Percentiles rank a stretch among this genome's conserved stretches.
These are phyloP conservation scores for Cyberlindnera maclurae DNA, from an alignment of 805 yeast species.

Conservation along the genomic window DNA sequence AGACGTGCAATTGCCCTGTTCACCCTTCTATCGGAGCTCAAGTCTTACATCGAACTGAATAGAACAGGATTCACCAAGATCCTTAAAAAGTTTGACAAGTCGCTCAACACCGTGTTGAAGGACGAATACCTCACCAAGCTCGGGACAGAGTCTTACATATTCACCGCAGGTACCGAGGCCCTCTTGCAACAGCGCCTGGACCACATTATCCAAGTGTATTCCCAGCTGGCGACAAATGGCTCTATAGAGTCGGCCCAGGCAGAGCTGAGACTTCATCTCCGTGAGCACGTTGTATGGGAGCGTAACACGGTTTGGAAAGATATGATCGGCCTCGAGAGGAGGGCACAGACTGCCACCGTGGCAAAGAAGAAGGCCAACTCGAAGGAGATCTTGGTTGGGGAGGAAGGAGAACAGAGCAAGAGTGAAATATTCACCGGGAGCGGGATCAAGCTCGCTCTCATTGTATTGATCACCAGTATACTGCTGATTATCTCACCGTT, in stretches of 20 bases:
- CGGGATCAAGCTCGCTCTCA: constrained; percentile 38
- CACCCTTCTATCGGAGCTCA: constrained; percentile 73
- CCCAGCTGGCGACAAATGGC: constrained; percentile 40
- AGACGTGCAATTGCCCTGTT: constrained; percentile 59
- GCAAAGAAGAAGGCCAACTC: constrained; percentile 22
- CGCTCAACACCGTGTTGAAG: constrained; percentile 54
- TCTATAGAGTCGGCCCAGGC: constrained; percentile 36
- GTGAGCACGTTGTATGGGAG: constrained; percentile 97
- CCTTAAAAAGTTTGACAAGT: constrained; percentile 86
- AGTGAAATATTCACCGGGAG: constrained; percentile 26
- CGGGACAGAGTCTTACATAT: constrained; percentile 46
- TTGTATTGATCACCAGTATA: constrained; percentile 39
- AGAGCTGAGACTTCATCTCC: constrained; percentile 47
- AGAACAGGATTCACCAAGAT: constrained; percentile 86
- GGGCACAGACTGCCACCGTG: constrained; percentile 65
- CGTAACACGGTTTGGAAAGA: constrained; percentile 97
- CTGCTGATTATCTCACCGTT: constrained; percentile 48
- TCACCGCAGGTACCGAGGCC: constrained; percentile 40
- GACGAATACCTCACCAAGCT: constrained; percentile 43
- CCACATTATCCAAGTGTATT: constrained; percentile 47
- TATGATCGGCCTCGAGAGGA: constrained; percentile 84
- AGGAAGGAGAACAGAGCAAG: constrained; percentile 21
- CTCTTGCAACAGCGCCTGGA: constrained; percentile 47
- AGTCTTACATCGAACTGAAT: constrained; percentile 78
- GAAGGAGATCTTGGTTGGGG: constrained; percentile 20